Evolutionary conservation across 2,329 filamentous ascomycete genomes (phyloP).

Genomic region (Fusarium floridanum): DNA sequence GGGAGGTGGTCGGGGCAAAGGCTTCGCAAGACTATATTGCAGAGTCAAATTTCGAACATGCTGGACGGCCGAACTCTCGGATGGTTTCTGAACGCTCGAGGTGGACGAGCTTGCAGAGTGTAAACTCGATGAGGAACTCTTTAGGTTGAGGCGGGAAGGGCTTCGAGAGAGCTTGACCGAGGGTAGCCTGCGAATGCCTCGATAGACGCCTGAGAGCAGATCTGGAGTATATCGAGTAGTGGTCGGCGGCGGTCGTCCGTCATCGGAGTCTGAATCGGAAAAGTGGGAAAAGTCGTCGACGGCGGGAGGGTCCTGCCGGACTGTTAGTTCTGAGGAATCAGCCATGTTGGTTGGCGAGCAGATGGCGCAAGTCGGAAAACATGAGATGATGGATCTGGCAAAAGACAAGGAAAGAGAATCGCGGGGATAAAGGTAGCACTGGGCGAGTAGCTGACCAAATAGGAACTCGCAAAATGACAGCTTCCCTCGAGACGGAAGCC

Average conservation of each 20-base stretch:
- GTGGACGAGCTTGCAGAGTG: conserved; percentile 35
- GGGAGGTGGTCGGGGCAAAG: conserved; percentile 66
- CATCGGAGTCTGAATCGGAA: conserved; percentile 61
- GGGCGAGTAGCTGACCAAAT: conserved; percentile 34
- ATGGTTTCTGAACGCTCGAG: conserved; percentile 31
- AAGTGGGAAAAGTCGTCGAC: conserved; percentile 53
- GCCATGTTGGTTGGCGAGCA: conserved; percentile 42
- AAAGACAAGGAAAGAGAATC: conserved; percentile 18
- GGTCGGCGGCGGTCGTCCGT: conserved; percentile 44
- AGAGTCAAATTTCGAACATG: conserved; percentile 68
- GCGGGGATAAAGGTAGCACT: conserved; percentile 19
- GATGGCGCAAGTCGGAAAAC: conserved; percentile 24
- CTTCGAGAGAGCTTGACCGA: conserved; percentile 58
- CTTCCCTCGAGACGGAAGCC: not conserved
- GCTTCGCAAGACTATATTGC: conserved; percentile 70
- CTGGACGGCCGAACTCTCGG: conserved; percentile 49
- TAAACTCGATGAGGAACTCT: conserved; percentile 40
- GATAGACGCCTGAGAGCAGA: conserved; percentile 65
- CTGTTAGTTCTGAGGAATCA: conserved; percentile 49
- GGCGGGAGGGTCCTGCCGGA: conserved; percentile 46
- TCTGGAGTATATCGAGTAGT: conserved; percentile 57
- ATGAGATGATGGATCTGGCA: conserved; percentile 24
- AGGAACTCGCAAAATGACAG: conserved; percentile 19
- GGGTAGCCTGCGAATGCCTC: conserved; percentile 63
- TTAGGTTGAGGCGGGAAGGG: conserved; percentile 58